Evolutionary conservation across 768 basidiomycete species (phyloP).

Genomic region (Hericium rajendrae): DNA sequence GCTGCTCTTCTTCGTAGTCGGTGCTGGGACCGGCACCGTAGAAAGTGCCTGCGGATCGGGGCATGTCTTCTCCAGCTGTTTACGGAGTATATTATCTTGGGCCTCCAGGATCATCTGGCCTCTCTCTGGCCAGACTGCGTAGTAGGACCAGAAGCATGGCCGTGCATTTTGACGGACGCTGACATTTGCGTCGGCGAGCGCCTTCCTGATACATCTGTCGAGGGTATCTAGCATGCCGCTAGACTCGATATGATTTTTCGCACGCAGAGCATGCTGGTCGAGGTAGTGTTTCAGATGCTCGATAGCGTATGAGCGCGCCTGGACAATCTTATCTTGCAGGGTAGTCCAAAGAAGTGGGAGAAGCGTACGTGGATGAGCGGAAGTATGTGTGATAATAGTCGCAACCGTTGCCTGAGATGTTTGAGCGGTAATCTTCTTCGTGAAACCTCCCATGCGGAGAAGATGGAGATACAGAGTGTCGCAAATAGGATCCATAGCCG

Average conservation of each 20-base stretch:
- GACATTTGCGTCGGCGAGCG: constrained; percentile 71
- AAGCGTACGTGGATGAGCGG: constrained; percentile 59
- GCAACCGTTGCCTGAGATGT: constrained; percentile 70
- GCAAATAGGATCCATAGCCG: constrained; percentile 67
- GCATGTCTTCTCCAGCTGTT: constrained; percentile 81
- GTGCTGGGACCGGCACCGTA: constrained; percentile 29
- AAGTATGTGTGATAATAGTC: constrained; percentile 58
- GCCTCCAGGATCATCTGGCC: constrained; percentile 53
- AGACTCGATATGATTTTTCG: constrained; percentile 58
- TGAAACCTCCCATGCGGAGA: constrained; percentile 79
- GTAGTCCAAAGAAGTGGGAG: constrained; percentile 60
- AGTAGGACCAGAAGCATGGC: constrained; percentile 70
- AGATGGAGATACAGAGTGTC: constrained; percentile 71
- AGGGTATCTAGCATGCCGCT: constrained; percentile 59
- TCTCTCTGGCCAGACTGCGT: constrained; percentile 63
- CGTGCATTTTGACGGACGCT: constrained; percentile 68
- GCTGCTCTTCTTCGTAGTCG: constrained; percentile 66
- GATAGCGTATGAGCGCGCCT: constrained; percentile 57
- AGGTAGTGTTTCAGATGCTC: constrained; percentile 70
- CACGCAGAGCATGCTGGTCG: constrained; percentile 57
- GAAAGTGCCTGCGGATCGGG: constrained; percentile 43
- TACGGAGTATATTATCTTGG: constrained; percentile 61
- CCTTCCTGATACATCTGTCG: constrained; percentile 65
- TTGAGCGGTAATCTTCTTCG: constrained; percentile 86
- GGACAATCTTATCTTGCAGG: constrained; percentile 73